phyloP scores from a whole-genome alignment of 805 yeast species.

The Naumovozyma castellii region DNA sequence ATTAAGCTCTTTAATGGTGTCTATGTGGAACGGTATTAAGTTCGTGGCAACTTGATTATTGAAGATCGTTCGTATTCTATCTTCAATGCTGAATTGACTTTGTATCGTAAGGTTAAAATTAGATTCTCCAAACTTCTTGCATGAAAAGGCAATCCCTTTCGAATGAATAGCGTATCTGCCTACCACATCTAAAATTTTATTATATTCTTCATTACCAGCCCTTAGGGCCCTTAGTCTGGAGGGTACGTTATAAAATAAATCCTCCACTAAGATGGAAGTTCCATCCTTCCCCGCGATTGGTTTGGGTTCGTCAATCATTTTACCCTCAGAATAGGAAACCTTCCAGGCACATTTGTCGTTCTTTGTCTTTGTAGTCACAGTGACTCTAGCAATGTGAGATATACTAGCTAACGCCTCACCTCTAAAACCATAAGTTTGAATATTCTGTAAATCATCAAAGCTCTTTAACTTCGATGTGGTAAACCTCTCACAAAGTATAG shows the following conservation, averaged over 20 bases:
- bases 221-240: constrained; percentile 61
- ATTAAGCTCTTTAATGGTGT: constrained; percentile 37
- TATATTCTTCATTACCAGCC: constrained; percentile 63
- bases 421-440: constrained; percentile 84
- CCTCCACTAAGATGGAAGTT: constrained; percentile 77
- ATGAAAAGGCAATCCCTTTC: constrained; percentile 57
- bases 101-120: constrained; percentile 56
- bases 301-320: constrained; percentile 44
- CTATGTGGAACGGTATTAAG: constrained; percentile 39
- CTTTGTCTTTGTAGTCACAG: constrained; percentile 65
- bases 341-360: constrained; percentile 60
- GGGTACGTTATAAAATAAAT: constrained; percentile 80
- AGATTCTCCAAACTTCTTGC: constrained; percentile 72
- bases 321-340: constrained; percentile 61
- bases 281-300: constrained; percentile 85
- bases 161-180: constrained; percentile 78
- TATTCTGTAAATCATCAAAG: constrained; percentile 64
- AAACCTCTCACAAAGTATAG: constrained; percentile 79
- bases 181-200: constrained; percentile 69
- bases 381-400: constrained; percentile 75
- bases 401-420: constrained; percentile 96
- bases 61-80: constrained; percentile 63
- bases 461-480: constrained; percentile 75
- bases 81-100: constrained; percentile 41
- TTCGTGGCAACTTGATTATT: constrained; percentile 64